These are phyloP conservation scores for Ophiostoma pallidulum DNA, from an alignment of 2,329 filamentous ascomycete species.

Conservation along the genomic window DNA sequence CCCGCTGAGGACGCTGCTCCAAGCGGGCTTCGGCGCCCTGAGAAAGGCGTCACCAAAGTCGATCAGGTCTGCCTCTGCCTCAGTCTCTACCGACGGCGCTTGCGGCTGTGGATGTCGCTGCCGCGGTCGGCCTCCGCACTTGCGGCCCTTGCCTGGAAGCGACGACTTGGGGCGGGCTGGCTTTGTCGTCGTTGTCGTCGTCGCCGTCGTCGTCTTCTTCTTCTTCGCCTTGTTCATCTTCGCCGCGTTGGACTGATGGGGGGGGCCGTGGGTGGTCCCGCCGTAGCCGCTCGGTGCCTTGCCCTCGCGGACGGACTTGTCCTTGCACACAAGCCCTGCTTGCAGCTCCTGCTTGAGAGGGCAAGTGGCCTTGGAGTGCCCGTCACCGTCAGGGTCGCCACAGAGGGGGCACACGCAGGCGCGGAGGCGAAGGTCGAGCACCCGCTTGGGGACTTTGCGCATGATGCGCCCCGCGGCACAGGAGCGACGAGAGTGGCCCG, in stretches of 20 bases:
- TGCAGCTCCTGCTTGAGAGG: conserved; percentile 1
- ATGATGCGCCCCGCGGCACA: conserved; percentile 13
- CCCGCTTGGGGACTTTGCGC: conserved; percentile 10
- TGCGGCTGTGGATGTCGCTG: no score
- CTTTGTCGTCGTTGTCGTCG: neutral
- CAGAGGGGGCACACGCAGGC: conserved; percentile 12
- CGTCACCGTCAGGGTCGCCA: conserved; percentile 9
- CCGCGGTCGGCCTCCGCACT: no score
- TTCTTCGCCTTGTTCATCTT: neutral
- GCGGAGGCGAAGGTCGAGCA: conserved; percentile 4
- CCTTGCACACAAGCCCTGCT: neutral
- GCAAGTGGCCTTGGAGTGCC: conserved; percentile 11
- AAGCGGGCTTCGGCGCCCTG: neutral
- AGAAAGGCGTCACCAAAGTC: no score
- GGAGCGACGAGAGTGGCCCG: conserved; percentile 7
- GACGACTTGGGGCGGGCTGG: no score
- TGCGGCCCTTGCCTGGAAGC: no score
- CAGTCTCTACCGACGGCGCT: no score
- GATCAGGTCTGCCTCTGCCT: neutral
- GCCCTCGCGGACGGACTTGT: neutral
- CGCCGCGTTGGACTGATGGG: neutral
- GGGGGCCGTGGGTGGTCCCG: no score
- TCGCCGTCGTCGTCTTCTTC: neutral
- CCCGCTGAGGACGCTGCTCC: neutral
- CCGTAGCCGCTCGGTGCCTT: neutral